Conservation (phyloP, 345 rosid species). For the Eutrema heterophyllum region DNA sequence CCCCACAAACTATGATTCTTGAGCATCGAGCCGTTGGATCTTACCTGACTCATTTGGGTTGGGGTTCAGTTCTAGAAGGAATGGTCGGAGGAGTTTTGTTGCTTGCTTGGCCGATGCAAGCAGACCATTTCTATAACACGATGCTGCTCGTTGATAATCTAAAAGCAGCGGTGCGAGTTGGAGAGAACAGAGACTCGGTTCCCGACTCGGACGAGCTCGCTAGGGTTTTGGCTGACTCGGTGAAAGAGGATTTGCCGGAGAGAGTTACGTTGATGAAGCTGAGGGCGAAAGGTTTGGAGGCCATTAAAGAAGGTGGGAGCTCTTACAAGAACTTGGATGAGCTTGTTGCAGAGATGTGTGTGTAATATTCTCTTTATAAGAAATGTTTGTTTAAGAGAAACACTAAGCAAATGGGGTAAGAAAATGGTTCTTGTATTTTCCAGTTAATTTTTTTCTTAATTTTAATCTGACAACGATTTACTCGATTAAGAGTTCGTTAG, state of each 20-base stretch:
- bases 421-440: no score
- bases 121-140: constrained; percentile 37
- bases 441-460: no score
- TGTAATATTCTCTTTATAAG: neutral
- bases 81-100: constrained; percentile 33
- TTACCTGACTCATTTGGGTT: constrained; percentile 19
- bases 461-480: no score
- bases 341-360: constrained; percentile 10
- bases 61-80: constrained; percentile 24
- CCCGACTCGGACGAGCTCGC: constrained; percentile 33
- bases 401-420: no score
- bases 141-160: constrained; percentile 31
- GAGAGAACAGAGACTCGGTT: constrained; percentile 28
- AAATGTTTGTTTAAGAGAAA: no score
- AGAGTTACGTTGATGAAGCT: neutral
- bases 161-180: constrained; percentile 27
- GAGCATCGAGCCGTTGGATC: constrained; percentile 12
- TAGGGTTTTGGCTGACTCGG: constrained; percentile 27
- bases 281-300: constrained; percentile 14
- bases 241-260: constrained; percentile 4
- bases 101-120: constrained; percentile 46
- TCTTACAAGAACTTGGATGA: constrained; percentile 30
- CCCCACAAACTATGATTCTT: constrained; percentile 19
- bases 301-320: constrained; percentile 35
- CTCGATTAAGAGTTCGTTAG: no score